These are phyloP conservation scores for Spathaspora sp. DNA, from an alignment of 805 yeast genomes.

Conservation along the genomic window DNA sequence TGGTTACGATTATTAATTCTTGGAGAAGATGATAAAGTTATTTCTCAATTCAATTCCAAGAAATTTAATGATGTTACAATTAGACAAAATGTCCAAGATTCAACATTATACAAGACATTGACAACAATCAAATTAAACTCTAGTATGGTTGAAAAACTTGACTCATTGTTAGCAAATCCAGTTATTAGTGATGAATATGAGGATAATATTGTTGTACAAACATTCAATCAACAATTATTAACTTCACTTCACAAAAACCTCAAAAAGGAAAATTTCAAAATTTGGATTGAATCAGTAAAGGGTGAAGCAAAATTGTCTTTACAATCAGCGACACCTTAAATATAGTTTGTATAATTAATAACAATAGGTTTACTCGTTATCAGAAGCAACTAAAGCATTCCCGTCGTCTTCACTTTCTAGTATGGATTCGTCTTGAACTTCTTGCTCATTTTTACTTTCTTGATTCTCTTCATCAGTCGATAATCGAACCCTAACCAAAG, in stretches of 20 bases:
- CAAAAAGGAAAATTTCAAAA: slow-evolving; percentile 4
- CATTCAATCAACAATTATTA: slow-evolving; percentile 2
- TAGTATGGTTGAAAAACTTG: slow-evolving; percentile 8
- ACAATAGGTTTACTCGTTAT: neutral
- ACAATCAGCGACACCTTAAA: slow-evolving; percentile 4
- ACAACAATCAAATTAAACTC: slow-evolving; percentile 12
- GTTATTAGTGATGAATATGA: slow-evolving; percentile 8
- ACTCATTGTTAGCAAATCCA: slow-evolving; percentile 10
- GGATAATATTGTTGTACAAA: slow-evolving; percentile 7
- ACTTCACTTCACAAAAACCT: neutral
- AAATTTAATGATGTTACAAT: slow-evolving; percentile 42
- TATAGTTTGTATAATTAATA: neutral
- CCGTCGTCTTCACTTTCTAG: slow-evolving; percentile 1
- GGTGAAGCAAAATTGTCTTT: slow-evolving; percentile 13
- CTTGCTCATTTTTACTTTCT: slow-evolving; percentile 4
- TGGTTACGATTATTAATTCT: slow-evolving; percentile 58
- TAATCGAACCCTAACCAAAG: slow-evolving; percentile 56
- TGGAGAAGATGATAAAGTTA: slow-evolving; percentile 49
- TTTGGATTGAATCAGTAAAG: slow-evolving; percentile 19
- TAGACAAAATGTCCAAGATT: slow-evolving; percentile 35
- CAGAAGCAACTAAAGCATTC: neutral
- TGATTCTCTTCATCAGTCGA: slow-evolving; percentile 30
- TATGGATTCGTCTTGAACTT: slow-evolving; percentile 3
- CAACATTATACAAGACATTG: slow-evolving; percentile 44
- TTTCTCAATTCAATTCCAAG: slow-evolving; percentile 31